Evolutionary conservation across 805 yeast species (phyloP).

Genomic region (Ogataea trehaloabstinens): DNA sequence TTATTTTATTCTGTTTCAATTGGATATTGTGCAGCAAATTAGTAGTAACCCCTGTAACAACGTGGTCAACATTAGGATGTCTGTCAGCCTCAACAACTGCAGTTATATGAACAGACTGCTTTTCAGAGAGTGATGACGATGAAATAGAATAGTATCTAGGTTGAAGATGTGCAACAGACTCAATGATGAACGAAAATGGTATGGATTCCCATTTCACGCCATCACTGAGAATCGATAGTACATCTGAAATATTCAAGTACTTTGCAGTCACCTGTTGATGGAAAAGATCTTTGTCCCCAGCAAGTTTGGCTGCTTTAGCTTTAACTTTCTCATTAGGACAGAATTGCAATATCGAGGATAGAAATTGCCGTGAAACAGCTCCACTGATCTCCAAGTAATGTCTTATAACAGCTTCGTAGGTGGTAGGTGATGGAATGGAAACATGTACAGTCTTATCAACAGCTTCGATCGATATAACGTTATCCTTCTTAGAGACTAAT

Average conservation of each 20-base stretch:
- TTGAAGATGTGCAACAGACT: constrained; percentile 74
- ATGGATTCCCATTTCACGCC: constrained; percentile 70
- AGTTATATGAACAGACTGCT: constrained; percentile 74
- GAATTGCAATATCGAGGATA: constrained; percentile 70
- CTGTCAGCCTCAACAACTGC: constrained; percentile 82
- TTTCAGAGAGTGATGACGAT: constrained; percentile 78
- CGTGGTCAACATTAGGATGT: constrained; percentile 32
- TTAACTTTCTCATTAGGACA: constrained; percentile 69
- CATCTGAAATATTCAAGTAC: constrained; percentile 73
- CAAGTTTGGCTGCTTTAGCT: constrained; percentile 47
- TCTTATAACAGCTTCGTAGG: constrained; percentile 83
- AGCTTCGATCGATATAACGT: constrained; percentile 61
- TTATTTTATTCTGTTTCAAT: constrained; percentile 50
- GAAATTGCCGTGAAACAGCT: constrained; percentile 85
- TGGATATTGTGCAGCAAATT: constrained; percentile 78
- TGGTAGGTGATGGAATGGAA: constrained; percentile 72
- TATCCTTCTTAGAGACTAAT: constrained; percentile 48
- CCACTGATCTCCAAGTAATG: constrained; percentile 90
- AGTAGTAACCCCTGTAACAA: constrained; percentile 85
- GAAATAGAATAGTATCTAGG: constrained; percentile 97
- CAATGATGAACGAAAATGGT: constrained; percentile 83
- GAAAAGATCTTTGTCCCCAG: constrained; percentile 67
- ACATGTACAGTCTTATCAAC: constrained; percentile 63
- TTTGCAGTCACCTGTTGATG: constrained; percentile 60
- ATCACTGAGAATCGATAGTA: constrained; percentile 57